Conservation (phyloP, 495 filamentous ascomycete genomes). For the Talaromyces trachyspermus region DNA sequence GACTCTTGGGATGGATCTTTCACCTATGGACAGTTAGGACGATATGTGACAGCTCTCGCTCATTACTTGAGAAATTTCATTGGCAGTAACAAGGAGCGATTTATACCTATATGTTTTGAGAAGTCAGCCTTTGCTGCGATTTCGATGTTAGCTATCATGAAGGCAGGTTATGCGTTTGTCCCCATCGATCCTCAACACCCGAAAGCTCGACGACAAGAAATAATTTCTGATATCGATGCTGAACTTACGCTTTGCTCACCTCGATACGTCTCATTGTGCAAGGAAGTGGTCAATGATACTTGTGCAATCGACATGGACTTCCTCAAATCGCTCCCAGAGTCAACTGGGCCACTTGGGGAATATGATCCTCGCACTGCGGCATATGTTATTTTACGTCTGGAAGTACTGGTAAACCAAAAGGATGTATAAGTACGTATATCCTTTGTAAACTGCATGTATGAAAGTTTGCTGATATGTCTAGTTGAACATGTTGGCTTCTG, state of each 20-base stretch:
- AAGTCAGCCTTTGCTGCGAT: slow-evolving; percentile 35
- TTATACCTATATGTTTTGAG: slow-evolving; percentile 39
- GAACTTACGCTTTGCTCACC: slow-evolving; percentile 26
- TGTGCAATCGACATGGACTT: slow-evolving; percentile 3
- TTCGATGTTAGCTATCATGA: slow-evolving; percentile 34
- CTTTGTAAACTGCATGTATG: background rate
- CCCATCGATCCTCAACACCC: slow-evolving; percentile 45
- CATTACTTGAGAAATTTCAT: slow-evolving; percentile 13
- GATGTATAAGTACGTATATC: slow-evolving; percentile 6
- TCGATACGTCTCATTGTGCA: background rate
- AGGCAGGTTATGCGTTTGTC: slow-evolving; percentile 45
- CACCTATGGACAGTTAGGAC: slow-evolving; percentile 23
- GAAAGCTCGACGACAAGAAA: slow-evolving; percentile 36
- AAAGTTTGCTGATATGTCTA: background rate
- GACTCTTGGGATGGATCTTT: slow-evolving; percentile 31
- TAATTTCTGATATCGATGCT: slow-evolving; percentile 40
- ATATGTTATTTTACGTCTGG: slow-evolving; percentile 9
- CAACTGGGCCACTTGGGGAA: background rate
- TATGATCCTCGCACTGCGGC: background rate
- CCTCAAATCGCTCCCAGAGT: background rate
- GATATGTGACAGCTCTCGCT: slow-evolving; percentile 18
- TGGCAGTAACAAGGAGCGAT: slow-evolving; percentile 7
- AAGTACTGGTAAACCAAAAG: slow-evolving; percentile 10
- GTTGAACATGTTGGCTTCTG: slow-evolving; percentile 10
- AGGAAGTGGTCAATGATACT: background rate